These are phyloP conservation scores for Rhynchospora breviuscula DNA, from an alignment of 176 grass and related monocot species.

Conservation along the genomic window DNA sequence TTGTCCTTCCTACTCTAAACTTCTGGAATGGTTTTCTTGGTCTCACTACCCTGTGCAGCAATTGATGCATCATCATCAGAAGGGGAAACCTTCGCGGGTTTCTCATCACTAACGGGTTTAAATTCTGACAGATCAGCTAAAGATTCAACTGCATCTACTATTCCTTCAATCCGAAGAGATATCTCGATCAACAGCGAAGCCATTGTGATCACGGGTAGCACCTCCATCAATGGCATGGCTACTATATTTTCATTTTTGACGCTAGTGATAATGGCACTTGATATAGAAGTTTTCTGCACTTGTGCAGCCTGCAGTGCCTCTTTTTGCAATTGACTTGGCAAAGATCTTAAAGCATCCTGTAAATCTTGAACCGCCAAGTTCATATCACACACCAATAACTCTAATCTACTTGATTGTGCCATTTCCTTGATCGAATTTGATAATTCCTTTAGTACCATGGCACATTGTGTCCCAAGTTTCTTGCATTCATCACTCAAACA, in stretches of 20 bases:
- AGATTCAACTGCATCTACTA: slow-evolving; percentile 50
- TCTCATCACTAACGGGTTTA: slow-evolving; percentile 39
- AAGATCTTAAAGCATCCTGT: slow-evolving; percentile 45
- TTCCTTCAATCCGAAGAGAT: slow-evolving; percentile 45
- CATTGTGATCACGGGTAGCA: slow-evolving; percentile 52
- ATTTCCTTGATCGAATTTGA: slow-evolving; percentile 48
- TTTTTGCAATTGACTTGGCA: slow-evolving; percentile 37
- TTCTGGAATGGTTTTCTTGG: slow-evolving; percentile 15
- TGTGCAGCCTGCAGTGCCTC: background rate
- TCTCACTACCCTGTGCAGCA: slow-evolving; percentile 8
- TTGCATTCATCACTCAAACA: slow-evolving; percentile 45
- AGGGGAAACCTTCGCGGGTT: slow-evolving; percentile 33
- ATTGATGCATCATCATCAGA: slow-evolving; percentile 30
- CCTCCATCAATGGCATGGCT: slow-evolving; percentile 32
- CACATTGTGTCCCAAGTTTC: slow-evolving; percentile 39
- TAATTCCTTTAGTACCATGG: slow-evolving; percentile 51
- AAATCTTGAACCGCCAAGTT: slow-evolving; percentile 64
- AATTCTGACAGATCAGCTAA: slow-evolving; percentile 46
- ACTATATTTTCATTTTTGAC: background rate
- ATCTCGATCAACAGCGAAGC: slow-evolving; percentile 62
- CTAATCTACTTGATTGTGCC: slow-evolving; percentile 34
- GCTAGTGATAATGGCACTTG: background rate
- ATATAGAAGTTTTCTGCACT: slow-evolving; percentile 6
- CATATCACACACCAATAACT: slow-evolving; percentile 57
- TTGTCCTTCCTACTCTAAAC: background rate